Percentiles rank a stretch among this genome's conserved stretches.
Evolutionary conservation across 306 rosid species (phyloP).

Genomic region (Abrus precatorius): DNA sequence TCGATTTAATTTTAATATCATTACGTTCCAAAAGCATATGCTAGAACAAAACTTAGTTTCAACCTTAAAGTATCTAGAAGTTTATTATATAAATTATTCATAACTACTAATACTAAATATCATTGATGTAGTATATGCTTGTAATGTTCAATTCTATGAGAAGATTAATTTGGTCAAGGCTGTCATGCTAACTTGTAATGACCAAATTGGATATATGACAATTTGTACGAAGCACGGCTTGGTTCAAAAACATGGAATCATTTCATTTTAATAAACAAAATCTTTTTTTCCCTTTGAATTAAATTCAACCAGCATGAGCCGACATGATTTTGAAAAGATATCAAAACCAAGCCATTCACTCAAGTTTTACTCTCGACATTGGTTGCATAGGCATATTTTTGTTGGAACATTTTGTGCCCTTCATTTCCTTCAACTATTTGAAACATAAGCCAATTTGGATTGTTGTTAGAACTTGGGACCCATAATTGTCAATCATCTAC

Average conservation of each 20-base stretch:
- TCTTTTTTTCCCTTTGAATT: not conserved
- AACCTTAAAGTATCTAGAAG: not conserved
- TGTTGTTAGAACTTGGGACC: not conserved
- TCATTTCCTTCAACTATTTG: not conserved
- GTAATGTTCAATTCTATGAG: conserved; percentile 6
- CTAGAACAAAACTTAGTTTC: not conserved
- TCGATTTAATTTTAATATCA: too few relatives aligned
- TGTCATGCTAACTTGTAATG: not conserved
- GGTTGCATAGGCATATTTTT: not conserved
- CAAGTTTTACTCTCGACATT: not conserved
- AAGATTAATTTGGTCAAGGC: not conserved
- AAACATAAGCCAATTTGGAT: not conserved
- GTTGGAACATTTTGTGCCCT: not conserved
- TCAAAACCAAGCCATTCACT: not conserved
- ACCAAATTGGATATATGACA: not conserved
- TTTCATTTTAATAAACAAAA: not conserved
- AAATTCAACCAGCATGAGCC: conserved; percentile 31
- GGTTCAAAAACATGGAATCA: not conserved
- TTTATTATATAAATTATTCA: not conserved
- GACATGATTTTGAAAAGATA: not conserved
- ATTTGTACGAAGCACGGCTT: not conserved
- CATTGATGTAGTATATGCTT: not conserved
- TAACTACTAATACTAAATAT: not conserved
- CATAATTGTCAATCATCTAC: not conserved
- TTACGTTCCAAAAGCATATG: not conserved